Conservation (phyloP, 1,284 basidiomycete genomes). For the Irpex sp. region DNA sequence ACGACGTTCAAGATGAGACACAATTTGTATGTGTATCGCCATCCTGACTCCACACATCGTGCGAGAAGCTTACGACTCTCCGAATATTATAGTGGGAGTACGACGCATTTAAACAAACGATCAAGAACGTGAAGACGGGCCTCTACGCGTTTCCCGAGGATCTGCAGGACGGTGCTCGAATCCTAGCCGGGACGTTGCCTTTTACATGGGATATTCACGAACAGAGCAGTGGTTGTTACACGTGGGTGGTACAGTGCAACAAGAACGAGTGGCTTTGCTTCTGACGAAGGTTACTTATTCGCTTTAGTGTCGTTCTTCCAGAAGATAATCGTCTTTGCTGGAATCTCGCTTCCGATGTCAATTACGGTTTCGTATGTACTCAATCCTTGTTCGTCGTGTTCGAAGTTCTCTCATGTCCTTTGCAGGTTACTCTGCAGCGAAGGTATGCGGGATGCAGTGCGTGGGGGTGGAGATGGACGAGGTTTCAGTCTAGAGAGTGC, state of each 20-base stretch:
- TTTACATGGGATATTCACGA: neutral
- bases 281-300: no score
- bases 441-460: accelerated
- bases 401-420: neutral
- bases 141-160: neutral
- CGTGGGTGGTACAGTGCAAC: neutral
- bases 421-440: neutral
- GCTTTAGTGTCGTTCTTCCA: neutral
- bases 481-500: neutral
- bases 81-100: neutral
- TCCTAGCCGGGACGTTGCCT: neutral
- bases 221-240: neutral
- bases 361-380: neutral
- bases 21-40: neutral
- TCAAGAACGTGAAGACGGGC: neutral
- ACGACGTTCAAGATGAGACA: neutral
- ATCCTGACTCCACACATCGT: neutral
- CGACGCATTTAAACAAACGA: neutral
- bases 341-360: neutral
- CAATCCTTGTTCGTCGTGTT: neutral
- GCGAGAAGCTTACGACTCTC: neutral
- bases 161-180: neutral
- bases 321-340: neutral
- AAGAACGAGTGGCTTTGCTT: neutral
- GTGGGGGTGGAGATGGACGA: neutral